These are phyloP conservation scores for Penicillium decumbens DNA, from an alignment of 2,329 filamentous ascomycete species.

Conservation along the genomic window DNA sequence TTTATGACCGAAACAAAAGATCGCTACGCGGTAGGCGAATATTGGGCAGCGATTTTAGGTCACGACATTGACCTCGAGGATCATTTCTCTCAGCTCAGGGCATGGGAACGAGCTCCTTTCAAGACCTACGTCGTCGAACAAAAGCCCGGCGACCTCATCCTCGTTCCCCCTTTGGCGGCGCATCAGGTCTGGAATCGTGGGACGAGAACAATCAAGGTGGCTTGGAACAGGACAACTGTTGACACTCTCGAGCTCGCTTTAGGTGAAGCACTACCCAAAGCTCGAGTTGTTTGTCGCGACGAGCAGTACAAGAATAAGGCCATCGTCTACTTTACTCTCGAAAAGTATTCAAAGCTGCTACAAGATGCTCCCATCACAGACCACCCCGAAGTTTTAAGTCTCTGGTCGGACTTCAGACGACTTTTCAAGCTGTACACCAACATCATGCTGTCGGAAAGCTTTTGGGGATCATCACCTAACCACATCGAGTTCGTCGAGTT, in stretches of 20 bases:
- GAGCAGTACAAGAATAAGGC: constrained; percentile 99
- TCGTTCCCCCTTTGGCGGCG: constrained; percentile 86
- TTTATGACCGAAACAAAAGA: constrained; percentile 98
- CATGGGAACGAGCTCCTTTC: constrained; percentile 92
- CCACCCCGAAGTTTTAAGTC: constrained; percentile 57
- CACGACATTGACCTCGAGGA: constrained; percentile 97
- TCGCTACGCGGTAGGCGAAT: constrained; percentile 82
- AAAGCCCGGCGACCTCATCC: constrained; percentile 81
- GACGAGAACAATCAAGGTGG: constrained; percentile 92
- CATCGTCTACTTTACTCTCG: constrained; percentile 81
- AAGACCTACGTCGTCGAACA: constrained; percentile 92
- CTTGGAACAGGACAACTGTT: constrained; percentile 92
- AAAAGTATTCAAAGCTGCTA: constrained; percentile 65
- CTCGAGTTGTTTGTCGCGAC: constrained; percentile 86
- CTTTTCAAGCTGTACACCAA: constrained; percentile 74
- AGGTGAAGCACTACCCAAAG: constrained; percentile 80
- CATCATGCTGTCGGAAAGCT: constrained; percentile 81
- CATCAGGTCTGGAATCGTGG: constrained; percentile 99
- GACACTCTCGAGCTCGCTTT: constrained; percentile 85
- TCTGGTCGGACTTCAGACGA: constrained; percentile 77
- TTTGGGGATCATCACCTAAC: constrained; percentile 56
- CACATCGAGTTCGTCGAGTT: constrained; percentile 72
- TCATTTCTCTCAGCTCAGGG: constrained; percentile 91
- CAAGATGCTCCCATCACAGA: constrained; percentile 50
- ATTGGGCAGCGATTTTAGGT: constrained; percentile 85